Evolutionary conservation across 352 stramenopile species (phyloP).

Genomic region (Globisporangium orthogonon): DNA sequence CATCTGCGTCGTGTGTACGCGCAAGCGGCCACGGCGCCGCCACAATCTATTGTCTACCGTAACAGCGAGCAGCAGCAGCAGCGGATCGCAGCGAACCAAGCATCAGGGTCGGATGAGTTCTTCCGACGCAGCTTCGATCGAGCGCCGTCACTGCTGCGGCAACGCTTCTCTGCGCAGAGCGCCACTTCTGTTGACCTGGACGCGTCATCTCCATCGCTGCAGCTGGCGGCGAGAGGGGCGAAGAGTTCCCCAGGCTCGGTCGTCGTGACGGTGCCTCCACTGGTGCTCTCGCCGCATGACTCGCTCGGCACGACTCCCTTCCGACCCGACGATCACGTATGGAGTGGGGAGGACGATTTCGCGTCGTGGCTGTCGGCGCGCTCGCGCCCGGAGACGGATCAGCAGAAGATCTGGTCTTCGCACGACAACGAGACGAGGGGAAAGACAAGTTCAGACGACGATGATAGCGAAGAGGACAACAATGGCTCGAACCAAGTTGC

Average conservation of each 20-base stretch:
- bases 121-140: background rate
- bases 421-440: too few species aligned
- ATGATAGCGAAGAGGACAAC: background rate
- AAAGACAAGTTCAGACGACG: background rate
- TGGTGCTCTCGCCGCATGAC: background rate
- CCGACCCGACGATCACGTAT: background rate
- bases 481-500: background rate
- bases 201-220: too few species aligned
- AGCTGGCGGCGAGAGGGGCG: background rate
- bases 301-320: background rate
- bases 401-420: background rate
- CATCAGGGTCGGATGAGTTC: background rate
- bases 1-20: constrained; percentile 39
- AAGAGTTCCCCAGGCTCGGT: background rate
- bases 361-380: constrained; percentile 9
- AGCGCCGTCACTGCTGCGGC: background rate
- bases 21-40: constrained; percentile 8
- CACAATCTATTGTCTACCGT: background rate
- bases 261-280: background rate
- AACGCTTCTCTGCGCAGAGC: background rate
- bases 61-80: background rate
- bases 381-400: background rate
- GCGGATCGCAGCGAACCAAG: background rate
- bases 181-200: background rate
- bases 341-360: constrained; percentile 4